Evolutionary conservation across 2,329 filamentous ascomycete species (phyloP), one percentile per base, ranked within the genome.

Genomic region (Dissoconium aciculare): DNA sequence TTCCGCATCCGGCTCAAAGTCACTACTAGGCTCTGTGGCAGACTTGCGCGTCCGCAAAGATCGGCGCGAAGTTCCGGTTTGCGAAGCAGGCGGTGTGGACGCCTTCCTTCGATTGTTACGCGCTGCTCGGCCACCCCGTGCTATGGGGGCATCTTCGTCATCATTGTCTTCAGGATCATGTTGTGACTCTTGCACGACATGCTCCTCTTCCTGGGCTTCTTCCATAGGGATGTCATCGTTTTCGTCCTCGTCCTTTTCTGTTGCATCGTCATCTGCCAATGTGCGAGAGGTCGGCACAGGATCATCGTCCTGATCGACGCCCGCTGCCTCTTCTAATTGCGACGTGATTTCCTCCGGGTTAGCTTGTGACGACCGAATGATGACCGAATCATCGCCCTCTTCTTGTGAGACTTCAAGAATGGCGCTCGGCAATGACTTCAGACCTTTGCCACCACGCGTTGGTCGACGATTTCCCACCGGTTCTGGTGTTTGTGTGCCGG

Each of bases 1-100:
- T 28, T 72, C 69, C 13, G 60, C 61, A 17, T 63, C 64, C 4
- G 71, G 71, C 43, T 74, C 69, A 39, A 75, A 76, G 42, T 76
- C 71, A 42, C 70, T 74, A 42, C 66, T 71, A 30, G 72, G 69
- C 28, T 71, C 64, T 30, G 53, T 42, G 38, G 55, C 47, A 16
- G 48, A 35, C 50, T 67, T 63, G 21, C 57, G 41, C 11, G 43
- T 57, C 34, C 52, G 51, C 30, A 63, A 58, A 17, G 55, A 59
- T 16, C 50, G 44, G 43, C 60, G 45, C 21, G 37, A 21, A 50
- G 39, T 30, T 35, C 53, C 39, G 52, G 58, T 25, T 55, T 49
- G 49, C 12, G 41, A 44, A 4, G 42, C 32, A 13, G 47, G 47
- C 15, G 42, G 42, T 16, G 46, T 49, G 23, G 49, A 51, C 10